Percentiles rank a stretch among this genome's conserved stretches.
Evolutionary conservation across 495 filamentous ascomycete species (phyloP).

Genomic region (Hypoxylon subgilvum): DNA sequence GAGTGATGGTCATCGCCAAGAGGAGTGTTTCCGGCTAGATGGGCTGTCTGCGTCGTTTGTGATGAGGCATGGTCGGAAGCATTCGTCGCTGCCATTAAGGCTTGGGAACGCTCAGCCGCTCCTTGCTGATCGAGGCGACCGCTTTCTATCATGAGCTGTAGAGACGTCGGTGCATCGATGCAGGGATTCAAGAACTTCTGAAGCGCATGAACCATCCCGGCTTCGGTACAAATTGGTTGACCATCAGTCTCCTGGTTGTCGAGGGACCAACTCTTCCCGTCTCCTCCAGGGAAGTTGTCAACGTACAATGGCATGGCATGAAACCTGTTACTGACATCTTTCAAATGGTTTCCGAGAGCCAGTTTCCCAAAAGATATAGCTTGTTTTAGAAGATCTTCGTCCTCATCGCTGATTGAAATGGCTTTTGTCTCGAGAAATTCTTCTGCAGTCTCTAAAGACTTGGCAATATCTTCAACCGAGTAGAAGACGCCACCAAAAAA

Average conservation of each 20-base stretch:
- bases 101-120: slow-evolving; percentile 38
- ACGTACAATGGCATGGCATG: slow-evolving; percentile 82
- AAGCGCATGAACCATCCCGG: slow-evolving; percentile 46
- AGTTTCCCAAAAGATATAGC: slow-evolving; percentile 67
- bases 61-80: slow-evolving; percentile 5
- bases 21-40: slow-evolving; percentile 49
- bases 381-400: slow-evolving; percentile 63
- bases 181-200: slow-evolving; percentile 49
- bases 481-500: slow-evolving; percentile 87
- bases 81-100: slow-evolving; percentile 30
- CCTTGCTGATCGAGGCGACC: slow-evolving; percentile 47
- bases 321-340: slow-evolving; percentile 67
- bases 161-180: slow-evolving; percentile 44
- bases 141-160: slow-evolving; percentile 45
- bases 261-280: slow-evolving; percentile 69
- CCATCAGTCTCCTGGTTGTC: slow-evolving; percentile 44
- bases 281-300: slow-evolving; percentile 60
- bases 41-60: slow-evolving; percentile 9
- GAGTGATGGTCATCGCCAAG: slow-evolving; percentile 42
- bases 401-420: slow-evolving; percentile 60
- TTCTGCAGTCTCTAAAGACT: slow-evolving; percentile 65
- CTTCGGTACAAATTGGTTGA: slow-evolving; percentile 49
- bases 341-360: slow-evolving; percentile 64
- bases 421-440: slow-evolving; percentile 65
- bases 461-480: slow-evolving; percentile 63